Percentiles rank a stretch among this genome's conserved stretches.
Evolutionary conservation across 306 rosid genomes (phyloP).

Genomic region (Amphicarpaea edgeworthii): DNA sequence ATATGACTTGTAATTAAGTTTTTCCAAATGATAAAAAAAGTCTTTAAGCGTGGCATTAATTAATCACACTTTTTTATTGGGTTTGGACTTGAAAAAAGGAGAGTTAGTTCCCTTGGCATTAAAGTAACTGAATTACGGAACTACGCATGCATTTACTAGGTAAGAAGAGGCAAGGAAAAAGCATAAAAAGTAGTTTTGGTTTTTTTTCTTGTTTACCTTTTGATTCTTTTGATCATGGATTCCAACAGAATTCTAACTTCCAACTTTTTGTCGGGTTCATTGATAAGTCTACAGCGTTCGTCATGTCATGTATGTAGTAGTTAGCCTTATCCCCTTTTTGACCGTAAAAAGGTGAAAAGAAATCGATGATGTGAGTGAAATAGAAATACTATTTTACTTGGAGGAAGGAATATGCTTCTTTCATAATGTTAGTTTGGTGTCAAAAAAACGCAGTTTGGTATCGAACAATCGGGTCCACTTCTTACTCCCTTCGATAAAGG

Average conservation of each 20-base stretch:
- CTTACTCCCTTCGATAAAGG: constrained; percentile 13
- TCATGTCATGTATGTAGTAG: constrained; percentile 41
- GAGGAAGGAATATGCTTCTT: constrained; percentile 33
- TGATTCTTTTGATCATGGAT: constrained; percentile 48
- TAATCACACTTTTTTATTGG: constrained; percentile 33
- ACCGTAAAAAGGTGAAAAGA: constrained; percentile 34
- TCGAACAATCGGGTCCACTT: neutral
- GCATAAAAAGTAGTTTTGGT: constrained; percentile 36
- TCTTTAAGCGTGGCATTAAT: constrained; percentile 51
- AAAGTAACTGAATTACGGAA: constrained; percentile 50
- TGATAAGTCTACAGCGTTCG: constrained; percentile 31
- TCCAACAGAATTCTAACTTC: constrained; percentile 67
- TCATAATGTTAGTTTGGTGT: neutral
- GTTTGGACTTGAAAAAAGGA: constrained; percentile 39
- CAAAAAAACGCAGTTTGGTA: neutral
- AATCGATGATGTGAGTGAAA: constrained; percentile 6
- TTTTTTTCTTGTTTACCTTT: constrained; percentile 24
- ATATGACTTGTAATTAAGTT: constrained; percentile 40
- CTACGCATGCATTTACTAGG: constrained; percentile 53
- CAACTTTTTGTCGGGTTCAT: constrained; percentile 58
- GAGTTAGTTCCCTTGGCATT: constrained; percentile 40
- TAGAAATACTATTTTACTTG: constrained; percentile 21
- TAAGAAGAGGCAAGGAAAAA: constrained; percentile 39
- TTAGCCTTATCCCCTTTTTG: constrained; percentile 50
- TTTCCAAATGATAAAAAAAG: constrained; percentile 47